Conservation (phyloP, 805 yeast genomes). For the Kluyveromyces aestuarii region DNA sequence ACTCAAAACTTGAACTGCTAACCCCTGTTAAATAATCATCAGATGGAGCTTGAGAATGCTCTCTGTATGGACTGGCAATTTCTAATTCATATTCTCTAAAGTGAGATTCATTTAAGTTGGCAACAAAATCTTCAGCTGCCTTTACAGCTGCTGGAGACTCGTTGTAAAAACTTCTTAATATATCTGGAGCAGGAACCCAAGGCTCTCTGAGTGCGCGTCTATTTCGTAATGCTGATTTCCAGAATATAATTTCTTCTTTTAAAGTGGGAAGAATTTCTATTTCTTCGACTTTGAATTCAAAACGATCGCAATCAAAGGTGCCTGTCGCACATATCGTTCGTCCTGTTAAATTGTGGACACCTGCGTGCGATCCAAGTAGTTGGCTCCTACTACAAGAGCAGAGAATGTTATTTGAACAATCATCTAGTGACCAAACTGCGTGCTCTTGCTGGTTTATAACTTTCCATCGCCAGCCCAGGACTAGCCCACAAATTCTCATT, state of each 20-base stretch:
- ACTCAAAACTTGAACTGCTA: neutral
- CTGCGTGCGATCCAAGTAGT: constrained; percentile 16
- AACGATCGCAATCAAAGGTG: constrained; percentile 6
- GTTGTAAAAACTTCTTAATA: constrained; percentile 8
- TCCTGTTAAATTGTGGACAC: constrained; percentile 15
- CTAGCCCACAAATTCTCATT: constrained; percentile 30
- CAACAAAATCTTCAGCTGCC: constrained; percentile 7
- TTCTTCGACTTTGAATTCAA: constrained; percentile 27
- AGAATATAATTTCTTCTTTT: constrained; percentile 29
- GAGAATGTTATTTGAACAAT: constrained; percentile 16
- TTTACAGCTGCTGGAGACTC: neutral
- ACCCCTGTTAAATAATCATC: neutral
- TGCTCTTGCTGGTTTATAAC: constrained; percentile 11
- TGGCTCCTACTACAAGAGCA: constrained; percentile 21
- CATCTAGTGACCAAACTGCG: constrained; percentile 18
- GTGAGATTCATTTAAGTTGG: constrained; percentile 14
- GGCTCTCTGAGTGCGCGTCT: constrained; percentile 23
- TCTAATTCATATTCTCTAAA: constrained; percentile 10
- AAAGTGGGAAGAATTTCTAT: constrained; percentile 19
- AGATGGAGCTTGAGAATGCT: neutral
- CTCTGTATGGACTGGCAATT: constrained; percentile 14
- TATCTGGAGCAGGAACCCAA: constrained; percentile 25
- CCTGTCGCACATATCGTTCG: constrained; percentile 26
- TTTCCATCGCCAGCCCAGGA: constrained; percentile 22
- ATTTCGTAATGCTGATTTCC: constrained; percentile 24